Evolutionary conservation across 2,329 filamentous ascomycete genomes (phyloP), one percentile per base, ranked within the genome.

Genomic region (Hysterium pulicare): DNA sequence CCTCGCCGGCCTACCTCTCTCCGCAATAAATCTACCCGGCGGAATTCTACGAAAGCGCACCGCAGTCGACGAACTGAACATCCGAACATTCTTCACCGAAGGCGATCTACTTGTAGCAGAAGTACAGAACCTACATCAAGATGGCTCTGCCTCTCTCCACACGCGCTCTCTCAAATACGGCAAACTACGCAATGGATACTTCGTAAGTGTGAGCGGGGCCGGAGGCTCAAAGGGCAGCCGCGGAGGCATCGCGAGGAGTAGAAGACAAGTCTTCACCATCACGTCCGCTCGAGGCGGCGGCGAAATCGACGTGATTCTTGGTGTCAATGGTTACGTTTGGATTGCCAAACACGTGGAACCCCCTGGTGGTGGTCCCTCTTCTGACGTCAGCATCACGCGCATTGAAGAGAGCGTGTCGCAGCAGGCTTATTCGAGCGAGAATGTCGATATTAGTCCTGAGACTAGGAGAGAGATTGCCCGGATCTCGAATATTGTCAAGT

Each of bases 241-340:
- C 5, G 84, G 83, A 3, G 90, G 90, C 33, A 90, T 97, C 1
- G 88, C 95, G 22, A 75, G 93, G 40, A 82, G 84, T 19, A 81
- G 91, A 55, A 75, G 90, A 44, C 93, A 98, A 71, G 84, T 93
- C 31, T 95, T 93, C 78, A 93, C 89, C 0, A 73, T 95, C 55
- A 79, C 84, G 46, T 70, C 76, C 24, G 58, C 69, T 45, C 73
- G 77, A 24, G 76, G 78, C 24, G 76, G 80, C 40, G 84, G 82
- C 49, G 80, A 82, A 36, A 79, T 98, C 21, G 88, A 96, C 61
- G 82, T 97, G 6, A 79, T 95, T 40, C 75, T 98, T 1, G 93
- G 93, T 2, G 93, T 98, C 30, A 98, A 98, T 59, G 93, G 93
- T 1, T 97, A 94, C 64, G 90, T 97, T 45, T 98, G 89, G 86